Conservation (phyloP, 495 filamentous ascomycete species). For the Penicillium alfredii region DNA sequence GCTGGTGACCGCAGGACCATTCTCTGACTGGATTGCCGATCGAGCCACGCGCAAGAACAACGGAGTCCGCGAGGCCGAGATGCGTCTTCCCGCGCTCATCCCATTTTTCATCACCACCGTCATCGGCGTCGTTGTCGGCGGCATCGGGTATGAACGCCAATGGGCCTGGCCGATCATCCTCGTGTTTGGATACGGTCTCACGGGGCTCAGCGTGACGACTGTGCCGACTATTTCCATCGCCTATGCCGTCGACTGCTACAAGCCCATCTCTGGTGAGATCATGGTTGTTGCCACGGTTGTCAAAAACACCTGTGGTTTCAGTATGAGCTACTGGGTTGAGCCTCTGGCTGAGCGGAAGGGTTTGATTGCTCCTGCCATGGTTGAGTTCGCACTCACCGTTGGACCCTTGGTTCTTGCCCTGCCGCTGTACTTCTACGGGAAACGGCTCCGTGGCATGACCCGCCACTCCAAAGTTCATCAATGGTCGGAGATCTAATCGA, state of each 20-base stretch:
- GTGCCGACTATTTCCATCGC: constrained; percentile 41
- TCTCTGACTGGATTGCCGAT: constrained; percentile 48
- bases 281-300: constrained; percentile 49
- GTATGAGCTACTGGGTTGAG: constrained; percentile 33
- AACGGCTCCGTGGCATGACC: too few relatives aligned
- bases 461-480: too few relatives aligned
- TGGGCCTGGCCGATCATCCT: constrained; percentile 48
- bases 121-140: constrained; percentile 52
- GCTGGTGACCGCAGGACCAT: constrained; percentile 47
- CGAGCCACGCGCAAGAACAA: constrained; percentile 44
- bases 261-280: constrained; percentile 47
- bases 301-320: constrained; percentile 49
- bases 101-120: constrained; percentile 49
- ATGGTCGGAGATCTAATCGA: too few relatives aligned
- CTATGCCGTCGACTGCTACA: constrained; percentile 57
- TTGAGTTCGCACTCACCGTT: constrained; percentile 17
- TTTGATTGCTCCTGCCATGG: constrained; percentile 17
- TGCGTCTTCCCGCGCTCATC: constrained; percentile 55
- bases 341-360: constrained; percentile 8
- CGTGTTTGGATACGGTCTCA: constrained; percentile 44
- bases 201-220: constrained; percentile 44
- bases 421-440: constrained; percentile 19
- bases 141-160: constrained; percentile 45
- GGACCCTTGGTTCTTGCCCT: constrained; percentile 16
- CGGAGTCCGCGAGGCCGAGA: constrained; percentile 61